phyloP scores from a whole-genome alignment of 164 flowering plant genomes.

The Liriodendron chinense region DNA sequence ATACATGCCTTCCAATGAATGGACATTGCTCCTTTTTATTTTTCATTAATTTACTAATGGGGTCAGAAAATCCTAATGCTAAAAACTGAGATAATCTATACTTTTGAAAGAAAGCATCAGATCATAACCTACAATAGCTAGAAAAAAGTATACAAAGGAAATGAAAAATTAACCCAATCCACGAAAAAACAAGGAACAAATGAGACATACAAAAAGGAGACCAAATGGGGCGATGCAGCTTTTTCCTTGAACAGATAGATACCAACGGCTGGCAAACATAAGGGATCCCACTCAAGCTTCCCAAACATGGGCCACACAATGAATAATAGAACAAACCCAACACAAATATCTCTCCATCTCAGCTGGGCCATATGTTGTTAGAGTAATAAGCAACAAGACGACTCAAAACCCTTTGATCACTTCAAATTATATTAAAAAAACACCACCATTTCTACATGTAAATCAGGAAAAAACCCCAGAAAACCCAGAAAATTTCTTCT shows the following conservation, averaged over 20 bases:
- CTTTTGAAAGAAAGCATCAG: neutral
- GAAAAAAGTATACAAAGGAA: neutral
- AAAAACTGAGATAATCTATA: neutral
- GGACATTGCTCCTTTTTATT: no score
- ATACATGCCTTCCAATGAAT: no score
- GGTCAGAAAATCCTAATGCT: neutral
- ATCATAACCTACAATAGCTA: neutral
- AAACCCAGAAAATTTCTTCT: neutral
- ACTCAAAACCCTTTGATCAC: neutral
- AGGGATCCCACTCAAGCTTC: neutral
- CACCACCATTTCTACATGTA: neutral
- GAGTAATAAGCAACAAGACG: neutral
- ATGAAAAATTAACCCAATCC: neutral
- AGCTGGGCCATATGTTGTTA: neutral
- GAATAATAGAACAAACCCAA: neutral
- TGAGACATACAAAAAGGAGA: neutral
- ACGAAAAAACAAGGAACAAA: neutral
- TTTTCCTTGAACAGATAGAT: neutral
- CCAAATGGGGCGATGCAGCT: neutral
- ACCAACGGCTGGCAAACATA: neutral
- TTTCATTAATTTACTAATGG: no score
- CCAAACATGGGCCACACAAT: neutral
- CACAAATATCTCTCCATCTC: neutral
- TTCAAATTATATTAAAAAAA: neutral
- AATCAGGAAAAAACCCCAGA: neutral